Conservation (phyloP, 2,329 filamentous ascomycete species). For the Diplocarpon rosae region DNA sequence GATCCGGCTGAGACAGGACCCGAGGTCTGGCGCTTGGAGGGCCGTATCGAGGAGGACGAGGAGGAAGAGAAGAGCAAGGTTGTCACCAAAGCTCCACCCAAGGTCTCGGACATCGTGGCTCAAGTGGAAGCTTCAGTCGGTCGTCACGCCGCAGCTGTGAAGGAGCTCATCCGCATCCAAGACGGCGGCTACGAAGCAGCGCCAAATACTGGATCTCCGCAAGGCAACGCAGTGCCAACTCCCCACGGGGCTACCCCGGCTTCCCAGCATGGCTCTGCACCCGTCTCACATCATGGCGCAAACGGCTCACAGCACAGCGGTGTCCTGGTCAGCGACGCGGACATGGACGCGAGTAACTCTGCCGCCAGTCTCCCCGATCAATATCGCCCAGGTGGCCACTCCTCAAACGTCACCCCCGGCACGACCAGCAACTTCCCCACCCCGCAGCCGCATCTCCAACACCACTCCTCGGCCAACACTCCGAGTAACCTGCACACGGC, state of each 20-base stretch:
- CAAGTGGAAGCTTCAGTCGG: constrained; percentile 64
- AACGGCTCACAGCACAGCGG: constrained; percentile 45
- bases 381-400: constrained; percentile 52
- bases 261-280: constrained; percentile 40
- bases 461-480: constrained; percentile 46
- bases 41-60: constrained; percentile 37
- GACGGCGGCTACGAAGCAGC: constrained; percentile 63
- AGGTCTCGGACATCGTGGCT: constrained; percentile 61
- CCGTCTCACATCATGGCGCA: constrained; percentile 39
- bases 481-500: constrained; percentile 36
- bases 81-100: constrained; percentile 29
- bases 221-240: constrained; percentile 9
- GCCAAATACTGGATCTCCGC: constrained; percentile 21
- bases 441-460: constrained; percentile 48
- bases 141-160: constrained; percentile 52
- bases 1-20: constrained; percentile 40
- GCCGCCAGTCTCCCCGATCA: constrained; percentile 57
- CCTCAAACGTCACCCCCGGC: constrained; percentile 45
- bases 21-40: constrained; percentile 55
- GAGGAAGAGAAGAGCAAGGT: constrained; percentile 11
- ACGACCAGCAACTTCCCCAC: constrained; percentile 38
- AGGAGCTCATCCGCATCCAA: constrained; percentile 59
- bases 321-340: constrained; percentile 45
- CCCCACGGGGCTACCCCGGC: constrained; percentile 37
- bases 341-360: constrained; percentile 53